These are phyloP conservation scores for Aspergillus cavernicola DNA, from an alignment of 495 filamentous ascomycete genomes.

Conservation along the genomic window DNA sequence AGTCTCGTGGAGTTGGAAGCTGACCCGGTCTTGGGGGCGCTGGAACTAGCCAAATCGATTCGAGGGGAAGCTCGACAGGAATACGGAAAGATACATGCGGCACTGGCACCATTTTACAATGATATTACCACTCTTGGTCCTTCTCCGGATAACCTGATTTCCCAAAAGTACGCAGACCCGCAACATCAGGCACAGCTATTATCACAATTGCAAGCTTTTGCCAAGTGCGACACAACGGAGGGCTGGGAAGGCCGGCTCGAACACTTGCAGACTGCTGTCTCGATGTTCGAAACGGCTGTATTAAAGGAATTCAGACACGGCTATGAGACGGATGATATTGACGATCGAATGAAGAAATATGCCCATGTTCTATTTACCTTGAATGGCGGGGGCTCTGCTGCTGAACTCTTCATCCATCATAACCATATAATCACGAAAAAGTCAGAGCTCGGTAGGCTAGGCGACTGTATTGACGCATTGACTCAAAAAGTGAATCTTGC, in stretches of 20 bases:
- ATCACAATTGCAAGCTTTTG: constrained; percentile 71
- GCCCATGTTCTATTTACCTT: constrained; percentile 77
- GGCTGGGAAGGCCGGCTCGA: constrained; percentile 68
- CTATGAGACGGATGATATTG: constrained; percentile 83
- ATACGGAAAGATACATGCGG: constrained; percentile 85
- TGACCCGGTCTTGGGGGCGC: constrained; percentile 56
- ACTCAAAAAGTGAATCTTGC: constrained; percentile 59
- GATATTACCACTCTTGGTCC: constrained; percentile 69
- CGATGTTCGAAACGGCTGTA: constrained; percentile 87
- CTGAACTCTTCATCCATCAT: constrained; percentile 84
- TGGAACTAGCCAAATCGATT: constrained; percentile 70
- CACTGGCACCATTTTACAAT: constrained; percentile 81
- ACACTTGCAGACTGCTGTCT: constrained; percentile 67
- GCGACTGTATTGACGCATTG: constrained; percentile 76
- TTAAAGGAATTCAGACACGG: constrained; percentile 88
- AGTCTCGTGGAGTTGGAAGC: constrained; percentile 18
- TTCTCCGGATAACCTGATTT: constrained; percentile 79
- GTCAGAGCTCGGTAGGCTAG: constrained; percentile 66
- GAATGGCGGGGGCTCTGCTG: constrained; percentile 73
- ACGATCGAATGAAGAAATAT: constrained; percentile 84
- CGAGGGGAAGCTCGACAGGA: constrained; percentile 84
- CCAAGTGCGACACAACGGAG: constrained; percentile 71
- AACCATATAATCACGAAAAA: constrained; percentile 76
- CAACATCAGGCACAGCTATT: constrained; percentile 86
- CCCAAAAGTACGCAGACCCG: constrained; percentile 80